Evolutionary conservation across 2,329 filamentous ascomycete genomes (phyloP).

Genomic region (Diaporthe aspalathi): DNA sequence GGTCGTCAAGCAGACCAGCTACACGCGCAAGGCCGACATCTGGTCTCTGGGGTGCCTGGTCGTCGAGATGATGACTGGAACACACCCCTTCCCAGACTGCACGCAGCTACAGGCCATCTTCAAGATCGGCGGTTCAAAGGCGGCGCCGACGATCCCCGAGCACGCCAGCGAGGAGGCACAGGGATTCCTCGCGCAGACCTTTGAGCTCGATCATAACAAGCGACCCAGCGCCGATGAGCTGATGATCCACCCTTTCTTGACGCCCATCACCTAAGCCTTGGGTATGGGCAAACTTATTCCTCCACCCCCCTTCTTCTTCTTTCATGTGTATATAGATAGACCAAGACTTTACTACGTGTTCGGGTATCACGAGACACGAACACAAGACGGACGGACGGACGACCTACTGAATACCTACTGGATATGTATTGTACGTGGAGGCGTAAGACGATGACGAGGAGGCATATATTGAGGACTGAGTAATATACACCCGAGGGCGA

Average conservation of each 20-base stretch:
- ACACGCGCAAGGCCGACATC: slow-evolving; percentile 98
- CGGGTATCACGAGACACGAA: slow-evolving; percentile 33
- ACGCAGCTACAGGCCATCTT: slow-evolving; percentile 98
- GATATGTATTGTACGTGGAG: slow-evolving; percentile 30
- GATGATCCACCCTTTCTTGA: slow-evolving; percentile 84
- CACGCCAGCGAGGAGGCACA: slow-evolving; percentile 86
- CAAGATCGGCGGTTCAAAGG: slow-evolving; percentile 92
- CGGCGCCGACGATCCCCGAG: slow-evolving; percentile 88
- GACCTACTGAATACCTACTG: slow-evolving; percentile 32
- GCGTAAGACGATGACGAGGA: background rate
- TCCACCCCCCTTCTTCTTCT: background rate
- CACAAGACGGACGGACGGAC: slow-evolving; percentile 26
- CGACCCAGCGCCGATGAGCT: slow-evolving; percentile 92
- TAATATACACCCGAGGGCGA: slow-evolving; percentile 20
- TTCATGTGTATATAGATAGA: slow-evolving; percentile 36
- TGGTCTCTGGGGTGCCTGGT: slow-evolving; percentile 97
- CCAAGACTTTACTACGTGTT: slow-evolving; percentile 32
- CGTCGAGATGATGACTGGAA: slow-evolving; percentile 99
- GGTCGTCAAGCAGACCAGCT: slow-evolving; percentile 96
- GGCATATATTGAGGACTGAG: slow-evolving; percentile 14
- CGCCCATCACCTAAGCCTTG: slow-evolving; percentile 69
- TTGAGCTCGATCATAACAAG: slow-evolving; percentile 94
- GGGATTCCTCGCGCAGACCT: slow-evolving; percentile 86
- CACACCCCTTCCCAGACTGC: slow-evolving; percentile 95
- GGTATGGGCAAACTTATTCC: background rate